These are phyloP conservation scores for Phytopythium boreale DNA, from an alignment of 352 stramenopile species.

Conservation along the genomic window DNA sequence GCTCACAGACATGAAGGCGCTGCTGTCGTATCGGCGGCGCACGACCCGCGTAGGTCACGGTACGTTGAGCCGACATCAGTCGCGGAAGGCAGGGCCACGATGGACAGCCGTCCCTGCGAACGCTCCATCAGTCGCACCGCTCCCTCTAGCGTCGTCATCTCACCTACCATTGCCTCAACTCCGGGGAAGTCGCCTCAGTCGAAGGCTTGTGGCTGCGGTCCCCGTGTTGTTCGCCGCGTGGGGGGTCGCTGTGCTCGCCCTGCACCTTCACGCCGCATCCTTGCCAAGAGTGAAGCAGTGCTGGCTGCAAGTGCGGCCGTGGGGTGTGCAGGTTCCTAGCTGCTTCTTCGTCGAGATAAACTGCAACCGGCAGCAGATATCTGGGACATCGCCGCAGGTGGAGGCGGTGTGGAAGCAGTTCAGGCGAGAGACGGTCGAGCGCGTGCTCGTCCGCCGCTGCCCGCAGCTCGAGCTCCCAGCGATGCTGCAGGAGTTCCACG, in stretches of 20 bases:
- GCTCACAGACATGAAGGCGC: slow-evolving; percentile 22
- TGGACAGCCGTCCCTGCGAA: slow-evolving; percentile 10
- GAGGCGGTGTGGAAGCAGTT: slow-evolving; percentile 15
- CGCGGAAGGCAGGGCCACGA: slow-evolving; percentile 13
- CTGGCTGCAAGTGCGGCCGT: slow-evolving; percentile 23
- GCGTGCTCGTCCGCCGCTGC: slow-evolving; percentile 34
- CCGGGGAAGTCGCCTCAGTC: not conserved
- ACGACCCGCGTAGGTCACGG: not conserved
- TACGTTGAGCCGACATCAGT: slow-evolving; percentile 11
- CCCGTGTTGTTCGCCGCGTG: slow-evolving; percentile 14
- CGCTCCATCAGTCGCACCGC: slow-evolving; percentile 7
- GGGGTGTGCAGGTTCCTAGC: slow-evolving; percentile 17
- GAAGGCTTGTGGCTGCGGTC: too few species aligned
- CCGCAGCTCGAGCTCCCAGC: slow-evolving; percentile 21
- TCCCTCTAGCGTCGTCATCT: too few species aligned
- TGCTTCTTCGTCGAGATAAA: slow-evolving; percentile 31
- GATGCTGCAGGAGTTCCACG: slow-evolving; percentile 16
- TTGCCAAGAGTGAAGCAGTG: slow-evolving; percentile 7
- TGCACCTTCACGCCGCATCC: slow-evolving; percentile 15
- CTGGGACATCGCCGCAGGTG: slow-evolving; percentile 14
- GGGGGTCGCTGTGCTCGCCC: slow-evolving; percentile 12
- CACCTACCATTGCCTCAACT: not conserved
- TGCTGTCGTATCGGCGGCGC: slow-evolving; percentile 5
- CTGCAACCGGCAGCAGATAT: slow-evolving; percentile 15
- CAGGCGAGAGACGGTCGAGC: slow-evolving; percentile 17